Base-by-base conservation (phyloP, 192 early-diverging fungal species). In the Allomyces macrogynus region DNA sequence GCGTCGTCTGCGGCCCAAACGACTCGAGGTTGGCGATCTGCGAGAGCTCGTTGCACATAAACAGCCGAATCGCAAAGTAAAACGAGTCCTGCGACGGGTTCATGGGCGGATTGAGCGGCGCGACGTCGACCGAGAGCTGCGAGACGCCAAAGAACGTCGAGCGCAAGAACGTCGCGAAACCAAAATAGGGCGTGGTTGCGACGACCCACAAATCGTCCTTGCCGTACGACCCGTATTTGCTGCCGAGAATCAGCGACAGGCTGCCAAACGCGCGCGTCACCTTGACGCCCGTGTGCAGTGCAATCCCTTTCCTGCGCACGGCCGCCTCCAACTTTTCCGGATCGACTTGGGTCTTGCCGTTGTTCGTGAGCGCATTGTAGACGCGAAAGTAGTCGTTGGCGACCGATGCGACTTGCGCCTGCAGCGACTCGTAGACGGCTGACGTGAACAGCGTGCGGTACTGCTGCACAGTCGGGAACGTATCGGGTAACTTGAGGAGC, bases 11-110 rank as follows among this genome's bases (percentile, higher is more conserved):
- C 32, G 32, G 32, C 7, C 32, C 32, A 40, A 40, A 40, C 49
- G 49, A 20, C 16, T 57, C 49, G 16, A 57, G 12, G 49, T 14
- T 57, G 20, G 49, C 49, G 12, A 57, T 5, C 16, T 20, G 16
- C 4, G 49, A 14, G 49, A 14, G 49, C 49, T 57, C 49, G 49
- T 57, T 14, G 26, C 43, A 64, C 64, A 11, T 20, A 12, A 23
- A 43, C 43, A 24, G 64, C 64, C 23, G 43, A 40, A 44, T 64
- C 64, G 23, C 64, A 26, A 42, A 64, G 32, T 23, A 64, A 42
- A 20, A 18, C 62, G 62, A 40, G 32, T 40, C 32, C 7, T 40
- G 32, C 32, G 32, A 40, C 32, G 7, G 32, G 32, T 40, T 40
- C 32, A 40, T 40, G 32, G 32, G 32, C 32, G 3, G 7, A 7